Evolutionary conservation across 1,139 yeast species (phyloP).

Genomic region (Taphrina flavorubra): DNA sequence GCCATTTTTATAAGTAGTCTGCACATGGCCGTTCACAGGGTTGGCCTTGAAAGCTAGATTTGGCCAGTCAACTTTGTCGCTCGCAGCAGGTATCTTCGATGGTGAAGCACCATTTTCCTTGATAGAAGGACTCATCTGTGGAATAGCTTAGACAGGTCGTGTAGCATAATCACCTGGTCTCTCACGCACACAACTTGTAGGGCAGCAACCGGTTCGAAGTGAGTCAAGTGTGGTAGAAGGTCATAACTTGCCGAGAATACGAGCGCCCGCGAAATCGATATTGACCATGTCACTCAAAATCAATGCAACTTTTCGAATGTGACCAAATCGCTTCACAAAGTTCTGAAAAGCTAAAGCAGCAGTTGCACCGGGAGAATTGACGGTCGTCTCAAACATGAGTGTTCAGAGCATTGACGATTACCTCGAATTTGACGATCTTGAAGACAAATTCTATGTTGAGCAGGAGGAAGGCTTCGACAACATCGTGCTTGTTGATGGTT

Average conservation of each 20-base stretch:
- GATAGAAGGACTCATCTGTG: background rate
- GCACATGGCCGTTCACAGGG: conserved; percentile 39
- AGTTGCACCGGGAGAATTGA: too few relatives aligned
- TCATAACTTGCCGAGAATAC: conserved; percentile 3
- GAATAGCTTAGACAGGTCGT: too few relatives aligned
- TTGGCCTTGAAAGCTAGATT: conserved; percentile 31
- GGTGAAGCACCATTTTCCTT: background rate
- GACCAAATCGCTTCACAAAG: background rate
- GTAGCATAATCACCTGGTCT: too few relatives aligned
- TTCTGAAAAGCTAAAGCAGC: conserved; percentile 1
- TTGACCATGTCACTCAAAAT: conserved; percentile 1
- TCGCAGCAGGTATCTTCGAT: conserved; percentile 13
- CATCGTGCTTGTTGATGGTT: conserved; percentile 89
- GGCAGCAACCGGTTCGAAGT: too few relatives aligned
- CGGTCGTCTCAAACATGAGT: conserved; percentile 40
- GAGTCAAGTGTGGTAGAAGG: background rate
- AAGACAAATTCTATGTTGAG: conserved; percentile 70
- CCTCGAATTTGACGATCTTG: conserved; percentile 87
- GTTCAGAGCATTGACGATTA: conserved; percentile 62
- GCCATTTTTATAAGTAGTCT: conserved; percentile 32
- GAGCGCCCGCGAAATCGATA: conserved; percentile 13
- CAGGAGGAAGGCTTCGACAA: conserved; percentile 70
- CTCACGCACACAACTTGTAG: too few relatives aligned
- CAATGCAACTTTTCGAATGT: background rate
- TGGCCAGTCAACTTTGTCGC: conserved; percentile 29